phyloP scores from a whole-genome alignment of 495 filamentous ascomycete species.

The Neurospora sp. region DNA sequence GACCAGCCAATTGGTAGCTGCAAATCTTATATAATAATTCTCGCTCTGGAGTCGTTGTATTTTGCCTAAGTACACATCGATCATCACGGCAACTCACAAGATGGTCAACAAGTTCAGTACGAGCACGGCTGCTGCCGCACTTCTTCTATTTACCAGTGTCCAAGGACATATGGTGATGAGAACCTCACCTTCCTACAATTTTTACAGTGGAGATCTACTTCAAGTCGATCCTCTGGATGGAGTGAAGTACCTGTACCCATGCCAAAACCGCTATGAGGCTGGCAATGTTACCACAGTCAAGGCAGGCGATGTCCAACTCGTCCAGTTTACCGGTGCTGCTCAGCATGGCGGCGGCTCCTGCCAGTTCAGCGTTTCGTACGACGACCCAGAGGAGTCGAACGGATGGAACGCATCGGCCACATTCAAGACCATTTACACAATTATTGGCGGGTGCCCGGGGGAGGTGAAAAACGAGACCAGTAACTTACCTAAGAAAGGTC shows the following conservation, averaged over 20 bases:
- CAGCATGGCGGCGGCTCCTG: conserved; percentile 72
- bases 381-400: conserved; percentile 36
- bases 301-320: conserved; percentile 34
- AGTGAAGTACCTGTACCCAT: conserved; percentile 57
- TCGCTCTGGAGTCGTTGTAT: not conserved
- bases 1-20: not conserved
- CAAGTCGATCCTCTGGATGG: conserved; percentile 50
- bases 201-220: conserved; percentile 14
- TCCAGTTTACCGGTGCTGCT: conserved; percentile 45
- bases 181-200: conserved; percentile 49
- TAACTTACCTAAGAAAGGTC: conserved; percentile 16
- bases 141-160: conserved; percentile 33
- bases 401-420: conserved; percentile 23
- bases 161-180: conserved; percentile 58
- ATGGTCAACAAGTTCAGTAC: not conserved
- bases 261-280: conserved; percentile 36
- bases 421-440: conserved; percentile 65
- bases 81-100: not conserved
- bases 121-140: conserved; percentile 10
- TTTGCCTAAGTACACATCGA: not conserved
- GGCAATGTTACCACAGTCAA: conserved; percentile 12
- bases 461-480: conserved; percentile 22
- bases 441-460: conserved; percentile 57
- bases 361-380: conserved; percentile 66
- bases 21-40: not conserved